Evolutionary conservation across 1,284 basidiomycete species (phyloP).

Genomic region (Boletus calvinii): DNA sequence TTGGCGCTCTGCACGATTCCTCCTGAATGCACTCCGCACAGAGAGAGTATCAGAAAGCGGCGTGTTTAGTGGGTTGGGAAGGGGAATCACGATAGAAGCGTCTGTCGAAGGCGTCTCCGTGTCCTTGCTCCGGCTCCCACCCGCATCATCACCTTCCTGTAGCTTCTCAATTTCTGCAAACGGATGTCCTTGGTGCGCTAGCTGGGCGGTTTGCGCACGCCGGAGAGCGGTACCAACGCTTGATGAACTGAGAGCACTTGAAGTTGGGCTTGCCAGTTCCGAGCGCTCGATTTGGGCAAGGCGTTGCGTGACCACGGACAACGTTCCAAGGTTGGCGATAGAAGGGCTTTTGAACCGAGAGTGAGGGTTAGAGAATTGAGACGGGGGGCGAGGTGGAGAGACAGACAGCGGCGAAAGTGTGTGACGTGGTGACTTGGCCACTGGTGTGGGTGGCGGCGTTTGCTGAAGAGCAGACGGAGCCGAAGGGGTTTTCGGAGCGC

Average conservation of each 20-base stretch:
- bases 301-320: slow-evolving; percentile 53
- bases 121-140: background rate
- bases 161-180: slow-evolving; percentile 31
- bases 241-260: slow-evolving; percentile 25
- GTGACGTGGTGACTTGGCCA: slow-evolving; percentile 22
- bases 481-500: slow-evolving; percentile 13
- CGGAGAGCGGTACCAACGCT: slow-evolving; percentile 31
- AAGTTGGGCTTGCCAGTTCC: slow-evolving; percentile 21
- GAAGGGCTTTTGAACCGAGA: slow-evolving; percentile 47
- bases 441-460: slow-evolving; percentile 26
- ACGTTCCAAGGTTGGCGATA: slow-evolving; percentile 47
- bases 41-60: slow-evolving; percentile 15
- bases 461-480: background rate
- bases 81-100: slow-evolving; percentile 29
- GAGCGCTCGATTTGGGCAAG: slow-evolving; percentile 47
- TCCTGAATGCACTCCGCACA: slow-evolving; percentile 26
- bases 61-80: slow-evolving; percentile 18
- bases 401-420: slow-evolving; percentile 20
- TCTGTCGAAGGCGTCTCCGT: slow-evolving; percentile 26
- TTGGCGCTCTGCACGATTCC: slow-evolving; percentile 1
- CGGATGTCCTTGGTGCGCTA: slow-evolving; percentile 14
- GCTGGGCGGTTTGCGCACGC: slow-evolving; percentile 24
- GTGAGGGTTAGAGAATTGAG: slow-evolving; percentile 24
- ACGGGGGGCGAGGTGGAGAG: slow-evolving; percentile 31
- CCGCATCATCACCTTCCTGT: slow-evolving; percentile 7